A percentile compares a stretch with the other conserved stretches of the same genome.
Conservation (phyloP, 257 asterid genomes). For the Scutellaria galericulata region DNA sequence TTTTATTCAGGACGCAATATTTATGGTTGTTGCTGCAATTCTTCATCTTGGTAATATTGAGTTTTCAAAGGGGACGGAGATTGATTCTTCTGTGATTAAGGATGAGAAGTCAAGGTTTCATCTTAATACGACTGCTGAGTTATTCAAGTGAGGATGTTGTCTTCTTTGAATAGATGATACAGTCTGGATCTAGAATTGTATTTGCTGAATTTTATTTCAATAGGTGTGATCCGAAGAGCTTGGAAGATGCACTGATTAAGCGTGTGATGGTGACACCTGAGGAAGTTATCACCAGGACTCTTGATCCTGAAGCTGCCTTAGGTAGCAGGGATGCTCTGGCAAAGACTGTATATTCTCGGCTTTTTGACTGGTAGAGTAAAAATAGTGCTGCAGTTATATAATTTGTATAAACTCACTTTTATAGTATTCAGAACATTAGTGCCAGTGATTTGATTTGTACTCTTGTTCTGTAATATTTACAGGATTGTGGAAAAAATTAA, state of each 20-base stretch:
- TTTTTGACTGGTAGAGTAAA: constrained; percentile 85
- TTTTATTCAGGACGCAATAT: constrained; percentile 81
- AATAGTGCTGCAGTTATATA: constrained; percentile 13
- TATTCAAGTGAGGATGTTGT: constrained; percentile 67
- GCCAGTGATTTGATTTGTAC: constrained; percentile 34
- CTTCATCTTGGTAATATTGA: constrained; percentile 97
- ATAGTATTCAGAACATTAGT: constrained; percentile 19
- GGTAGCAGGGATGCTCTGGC: constrained; percentile 99
- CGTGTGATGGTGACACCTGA: constrained; percentile 99
- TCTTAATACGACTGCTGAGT: constrained; percentile 80
- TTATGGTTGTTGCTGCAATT: constrained; percentile 93
- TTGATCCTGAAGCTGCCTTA: constrained; percentile 93
- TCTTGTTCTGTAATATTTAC: constrained; percentile 34
- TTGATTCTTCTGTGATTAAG: constrained; percentile 95
- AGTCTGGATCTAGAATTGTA: constrained; percentile 24
- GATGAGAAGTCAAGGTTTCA: constrained; percentile 92
- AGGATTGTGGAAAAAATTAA: constrained; percentile 98
- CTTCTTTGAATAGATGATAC: constrained; percentile 25
- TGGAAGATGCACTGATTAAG: constrained; percentile 93
- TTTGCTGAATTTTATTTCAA: constrained; percentile 40
- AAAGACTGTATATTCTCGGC: constrained; percentile 85
- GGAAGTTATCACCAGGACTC: constrained; percentile 93
- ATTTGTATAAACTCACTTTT: constrained; percentile 4
- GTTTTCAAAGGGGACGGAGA: constrained; percentile 90
- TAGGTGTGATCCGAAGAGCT: constrained; percentile 96